Conservation (phyloP, 495 filamentous ascomycete genomes). For the Annulohypoxylon bovei region DNA sequence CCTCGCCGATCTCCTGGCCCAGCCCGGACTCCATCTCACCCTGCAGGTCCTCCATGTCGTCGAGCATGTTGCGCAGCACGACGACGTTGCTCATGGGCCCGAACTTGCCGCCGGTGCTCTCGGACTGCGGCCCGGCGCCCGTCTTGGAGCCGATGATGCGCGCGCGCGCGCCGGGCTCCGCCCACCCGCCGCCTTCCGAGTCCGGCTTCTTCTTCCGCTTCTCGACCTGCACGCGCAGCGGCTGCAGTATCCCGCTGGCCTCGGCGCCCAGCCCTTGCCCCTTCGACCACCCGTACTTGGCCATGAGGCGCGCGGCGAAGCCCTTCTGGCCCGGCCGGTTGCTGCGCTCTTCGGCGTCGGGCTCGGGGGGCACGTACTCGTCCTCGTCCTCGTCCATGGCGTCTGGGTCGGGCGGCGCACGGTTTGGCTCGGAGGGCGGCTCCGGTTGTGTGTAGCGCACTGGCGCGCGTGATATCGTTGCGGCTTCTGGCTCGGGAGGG, state of each 20-base stretch:
- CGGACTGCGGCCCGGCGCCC: conserved; percentile 31
- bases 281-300: conserved; percentile 91
- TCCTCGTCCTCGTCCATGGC: conserved; percentile 63
- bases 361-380: conserved; percentile 56
- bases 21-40: conserved; percentile 77
- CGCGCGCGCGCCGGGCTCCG: conserved; percentile 72
- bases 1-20: conserved; percentile 93
- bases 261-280: conserved; percentile 87
- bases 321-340: conserved; percentile 80
- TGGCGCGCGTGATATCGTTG: conserved; percentile 83
- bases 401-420: conserved; percentile 45
- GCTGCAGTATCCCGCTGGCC: conserved; percentile 80
- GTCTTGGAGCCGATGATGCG: conserved; percentile 75
- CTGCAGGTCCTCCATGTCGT: conserved; percentile 73
- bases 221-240: conserved; percentile 82
- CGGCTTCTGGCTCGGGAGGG: conserved; percentile 49
- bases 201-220: conserved; percentile 82
- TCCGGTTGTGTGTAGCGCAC: conserved; percentile 81
- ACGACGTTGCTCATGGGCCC: conserved; percentile 83
- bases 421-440: conserved; percentile 64
- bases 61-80: conserved; percentile 80
- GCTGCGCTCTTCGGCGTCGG: conserved; percentile 56
- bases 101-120: conserved; percentile 63
- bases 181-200: conserved; percentile 81
- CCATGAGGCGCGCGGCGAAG: conserved; percentile 86